Base-by-base conservation (phyloP, 2,329 filamentous ascomycete species). In the Aureobasidium uvarum region DNA sequence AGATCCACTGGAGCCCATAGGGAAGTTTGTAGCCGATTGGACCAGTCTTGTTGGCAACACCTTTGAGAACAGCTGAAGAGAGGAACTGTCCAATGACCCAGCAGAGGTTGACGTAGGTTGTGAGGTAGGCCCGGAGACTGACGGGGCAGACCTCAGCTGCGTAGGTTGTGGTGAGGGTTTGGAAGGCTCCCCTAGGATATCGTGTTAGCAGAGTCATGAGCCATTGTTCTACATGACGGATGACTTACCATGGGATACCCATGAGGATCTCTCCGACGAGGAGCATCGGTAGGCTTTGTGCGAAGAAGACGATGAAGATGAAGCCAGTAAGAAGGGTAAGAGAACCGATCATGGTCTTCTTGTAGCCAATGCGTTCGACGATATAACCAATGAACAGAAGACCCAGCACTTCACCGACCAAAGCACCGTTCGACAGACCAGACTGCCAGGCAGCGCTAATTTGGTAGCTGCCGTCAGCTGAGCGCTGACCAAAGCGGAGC, bases 91-190 rank as follows among this genome's bases (percentile, higher is more conserved):
- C 85, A 20, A 84, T 83, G 54, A 85, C 84, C 75, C 86, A 87
- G 71, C 84, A 86, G 38, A 87, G 75, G 69, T 86, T 87, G 66
- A 86, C 83, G 65, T 82, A 87, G 11, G 83, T 83, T 1, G 85
- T 86, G 18, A 86, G 76, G 63, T 84, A 82, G n/a, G 81, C 83
- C 14, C 86, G 81, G 50, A 88, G 79, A 1, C 80, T 80, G 52
- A 85, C 77, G 2, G 85, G 86, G 43, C 83, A 84, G n/a, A 88
- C 82, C 71, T 91, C 88, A 64, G 86, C 86, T 25, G 87, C 88
- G 71, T 90, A 90, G 1, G 86, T 87, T 68, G 84, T 76, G 16
- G 77, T 75, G 36, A 78, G 71, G 0, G 69, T 70, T 11, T 70
- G 68, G 46, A 73, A 71, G 5, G 71, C 67, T 31, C 72, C 71